Percentiles rank a stretch among this genome's conserved stretches.
Evolutionary conservation across 441 rosid species (phyloP).

Genomic region (Mallotus repandus): DNA sequence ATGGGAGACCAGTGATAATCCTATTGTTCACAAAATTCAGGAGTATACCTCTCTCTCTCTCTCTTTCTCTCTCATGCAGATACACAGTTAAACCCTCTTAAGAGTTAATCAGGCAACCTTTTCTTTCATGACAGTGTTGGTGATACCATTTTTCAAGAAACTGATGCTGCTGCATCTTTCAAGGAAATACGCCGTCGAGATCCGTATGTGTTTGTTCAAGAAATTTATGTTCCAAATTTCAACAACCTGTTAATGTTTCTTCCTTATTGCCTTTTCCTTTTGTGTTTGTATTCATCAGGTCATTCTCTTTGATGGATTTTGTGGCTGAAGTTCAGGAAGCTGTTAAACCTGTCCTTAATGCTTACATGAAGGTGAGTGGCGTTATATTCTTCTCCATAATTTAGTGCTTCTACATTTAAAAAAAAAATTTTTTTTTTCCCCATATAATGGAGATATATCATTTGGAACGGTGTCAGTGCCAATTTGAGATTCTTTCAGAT

Average conservation of each 20-base stretch:
- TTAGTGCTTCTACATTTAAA: too few relatives aligned
- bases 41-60: conserved; percentile 51
- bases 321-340: conserved; percentile 85
- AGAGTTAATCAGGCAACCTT: conserved; percentile 9
- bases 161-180: conserved; percentile 79
- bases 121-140: conserved; percentile 59
- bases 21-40: conserved; percentile 91
- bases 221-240: conserved; percentile 16
- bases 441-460: neutral
- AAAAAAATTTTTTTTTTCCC: neutral
- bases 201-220: conserved; percentile 54
- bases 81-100: neutral
- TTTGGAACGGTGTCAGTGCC: neutral
- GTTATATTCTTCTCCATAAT: neutral
- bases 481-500: too few relatives aligned
- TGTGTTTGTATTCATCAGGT: conserved; percentile 30
- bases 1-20: conserved; percentile 96
- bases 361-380: conserved; percentile 62
- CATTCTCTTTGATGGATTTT: conserved; percentile 88
- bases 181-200: conserved; percentile 86
- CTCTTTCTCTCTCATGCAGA: neutral
- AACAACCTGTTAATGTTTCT: neutral
- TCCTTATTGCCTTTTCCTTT: too few relatives aligned
- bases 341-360: conserved; percentile 72
- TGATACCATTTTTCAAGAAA: conserved; percentile 80